Conservation (phyloP, 2,329 filamentous ascomycete species). For the Ascomycota sp. region DNA sequence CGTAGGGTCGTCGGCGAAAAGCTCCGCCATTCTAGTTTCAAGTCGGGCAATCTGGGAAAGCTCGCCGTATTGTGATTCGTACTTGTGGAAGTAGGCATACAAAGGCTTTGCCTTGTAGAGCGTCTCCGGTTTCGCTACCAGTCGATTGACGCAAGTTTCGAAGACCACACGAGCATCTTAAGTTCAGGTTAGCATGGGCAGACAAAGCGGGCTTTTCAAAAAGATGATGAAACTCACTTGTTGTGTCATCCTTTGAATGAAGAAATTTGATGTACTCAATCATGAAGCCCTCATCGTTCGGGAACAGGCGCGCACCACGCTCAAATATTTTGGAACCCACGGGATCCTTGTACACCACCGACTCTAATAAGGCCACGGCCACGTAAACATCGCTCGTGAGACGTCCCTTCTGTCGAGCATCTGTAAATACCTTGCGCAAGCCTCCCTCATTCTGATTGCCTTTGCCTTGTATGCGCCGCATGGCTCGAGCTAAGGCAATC, state of each 20-base stretch:
- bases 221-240: slow-evolving; percentile 43
- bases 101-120: slow-evolving; percentile 61
- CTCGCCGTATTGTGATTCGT: slow-evolving; percentile 87
- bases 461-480: slow-evolving; percentile 84
- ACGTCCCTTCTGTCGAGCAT: slow-evolving; percentile 70
- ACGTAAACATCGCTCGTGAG: slow-evolving; percentile 92
- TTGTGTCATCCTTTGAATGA: slow-evolving; percentile 78
- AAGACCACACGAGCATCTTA: slow-evolving; percentile 86
- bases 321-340: slow-evolving; percentile 93
- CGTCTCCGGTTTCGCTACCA: slow-evolving; percentile 58
- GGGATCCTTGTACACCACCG: slow-evolving; percentile 85
- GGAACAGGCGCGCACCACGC: slow-evolving; percentile 79
- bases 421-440: slow-evolving; percentile 71
- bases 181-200: no score
- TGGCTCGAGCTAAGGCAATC: slow-evolving; percentile 86
- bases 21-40: slow-evolving; percentile 77
- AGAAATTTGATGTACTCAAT: slow-evolving; percentile 92
- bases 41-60: slow-evolving; percentile 76
- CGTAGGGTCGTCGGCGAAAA: slow-evolving; percentile 77
- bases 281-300: slow-evolving; percentile 81
- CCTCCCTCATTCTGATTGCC: slow-evolving; percentile 47
- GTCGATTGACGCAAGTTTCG: slow-evolving; percentile 73
- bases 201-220: no score
- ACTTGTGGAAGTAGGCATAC: slow-evolving; percentile 83
- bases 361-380: slow-evolving; percentile 79